Percentiles rank a stretch among this genome's conserved stretches.
phyloP scores from a whole-genome alignment of 2,329 filamentous ascomycete species.

The Xylariaceae sp. region DNA sequence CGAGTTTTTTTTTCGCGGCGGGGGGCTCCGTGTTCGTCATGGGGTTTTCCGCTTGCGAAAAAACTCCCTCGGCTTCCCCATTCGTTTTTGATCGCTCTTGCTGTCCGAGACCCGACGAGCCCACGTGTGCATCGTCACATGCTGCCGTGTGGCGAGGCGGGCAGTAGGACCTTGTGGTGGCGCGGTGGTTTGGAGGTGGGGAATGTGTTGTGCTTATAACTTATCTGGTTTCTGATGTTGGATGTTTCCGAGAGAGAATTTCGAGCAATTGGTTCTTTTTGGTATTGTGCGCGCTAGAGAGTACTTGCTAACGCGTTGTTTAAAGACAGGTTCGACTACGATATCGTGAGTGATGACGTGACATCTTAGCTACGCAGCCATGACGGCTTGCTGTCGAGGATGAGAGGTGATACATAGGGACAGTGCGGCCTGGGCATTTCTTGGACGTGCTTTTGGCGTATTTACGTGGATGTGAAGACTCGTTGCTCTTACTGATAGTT shows the following conservation, averaged over 20 bases:
- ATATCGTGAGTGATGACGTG: no score
- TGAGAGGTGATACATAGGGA: no score
- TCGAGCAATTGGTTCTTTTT: background rate
- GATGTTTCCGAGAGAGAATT: slow-evolving; percentile 10
- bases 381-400: no score
- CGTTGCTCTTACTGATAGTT: no score
- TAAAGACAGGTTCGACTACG: background rate
- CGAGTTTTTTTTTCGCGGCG: slow-evolving; percentile 16
- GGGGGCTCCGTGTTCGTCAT: background rate
- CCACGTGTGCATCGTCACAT: slow-evolving; percentile 46
- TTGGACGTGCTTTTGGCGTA: no score
- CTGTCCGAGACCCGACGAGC: slow-evolving; percentile 30
- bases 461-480: no score
- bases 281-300: background rate
- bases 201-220: slow-evolving; percentile 45
- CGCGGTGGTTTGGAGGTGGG: slow-evolving; percentile 40
- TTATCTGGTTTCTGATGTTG: slow-evolving; percentile 33
- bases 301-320: slow-evolving; percentile 3
- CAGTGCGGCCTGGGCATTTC: no score
- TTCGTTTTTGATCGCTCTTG: slow-evolving; percentile 26
- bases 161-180: slow-evolving; percentile 24
- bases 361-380: no score
- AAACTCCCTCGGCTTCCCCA: slow-evolving; percentile 32
- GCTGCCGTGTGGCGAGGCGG: slow-evolving; percentile 41
- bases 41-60: background rate